Base-by-base conservation (phyloP, 108 stramenopile genomes). In the Skeletonema potamos region DNA sequence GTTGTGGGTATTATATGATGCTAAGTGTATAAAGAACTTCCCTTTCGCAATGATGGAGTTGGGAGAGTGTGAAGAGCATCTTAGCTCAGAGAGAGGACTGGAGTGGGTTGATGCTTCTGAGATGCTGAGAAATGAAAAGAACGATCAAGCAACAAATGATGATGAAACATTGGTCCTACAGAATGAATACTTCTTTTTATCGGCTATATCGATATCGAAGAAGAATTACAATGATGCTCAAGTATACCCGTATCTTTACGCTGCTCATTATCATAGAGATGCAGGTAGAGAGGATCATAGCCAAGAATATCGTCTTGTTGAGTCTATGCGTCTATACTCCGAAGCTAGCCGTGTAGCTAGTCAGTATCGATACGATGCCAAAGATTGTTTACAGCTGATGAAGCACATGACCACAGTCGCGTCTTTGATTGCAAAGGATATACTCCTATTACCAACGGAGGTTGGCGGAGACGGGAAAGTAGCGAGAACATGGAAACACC, bases 41-140 rank as follows among this genome's bases (percentile, higher is more conserved):
- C 87, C 87, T 3, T 88, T 88, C 64, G 85, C 82, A 3, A 41
- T 79, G 24, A 64, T 85, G 66, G 87, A 88, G 55, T 64, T 88
- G 34, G 87, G 83, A 11, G 85, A 88, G n/a, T 88, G 87, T 59
- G 87, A 88, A 62, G 83, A 84, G 43, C 76, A 85, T 62, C 44
- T 81, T 44, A 66, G 70, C 39, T 79, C 84, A 7, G 27, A 59
- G 10, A 62, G 79, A 34, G 85, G 84, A 15, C 29, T 74, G 64
- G 66, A 82, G 72, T 76, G 73, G 83, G 69, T 86, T 0, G 72
- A 76, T 36, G 70, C 73, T 7, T 33, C 64, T 5, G 70, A 44
- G 20, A 58, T 81, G 58, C 28, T 30, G 54, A 18, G 54, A 13
- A 24, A 37, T 22, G 36, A 26, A 22, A 8, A 13, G 3, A n/a